Evolutionary conservation across 495 filamentous ascomycete genomes (phyloP).

Genomic region (Bryoglossum gracile): DNA sequence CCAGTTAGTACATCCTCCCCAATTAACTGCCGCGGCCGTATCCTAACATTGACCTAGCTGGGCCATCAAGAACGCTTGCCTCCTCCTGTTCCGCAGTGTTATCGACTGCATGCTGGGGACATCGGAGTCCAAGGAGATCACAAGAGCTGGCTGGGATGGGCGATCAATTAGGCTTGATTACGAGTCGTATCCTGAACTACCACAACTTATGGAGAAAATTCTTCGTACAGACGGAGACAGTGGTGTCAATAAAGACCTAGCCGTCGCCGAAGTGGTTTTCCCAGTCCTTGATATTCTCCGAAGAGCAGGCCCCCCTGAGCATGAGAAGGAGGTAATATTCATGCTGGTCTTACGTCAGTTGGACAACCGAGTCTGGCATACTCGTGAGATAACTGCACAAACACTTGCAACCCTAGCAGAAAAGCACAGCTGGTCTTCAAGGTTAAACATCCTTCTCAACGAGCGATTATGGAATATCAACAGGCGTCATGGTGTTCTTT

Average conservation of each 20-base stretch:
- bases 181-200: conserved; percentile 63
- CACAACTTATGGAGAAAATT: conserved; percentile 59
- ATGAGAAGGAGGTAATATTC: conserved; percentile 36
- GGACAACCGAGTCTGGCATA: conserved; percentile 74
- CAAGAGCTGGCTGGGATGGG: conserved; percentile 44
- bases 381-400: conserved; percentile 83
- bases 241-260: conserved; percentile 21
- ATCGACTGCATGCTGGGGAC: conserved; percentile 69
- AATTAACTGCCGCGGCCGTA: conserved; percentile 21
- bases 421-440: conserved; percentile 40
- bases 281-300: conserved; percentile 81
- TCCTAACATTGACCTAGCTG: conserved; percentile 55
- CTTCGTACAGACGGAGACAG: conserved; percentile 36
- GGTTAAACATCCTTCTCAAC: conserved; percentile 42
- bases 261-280: conserved; percentile 67
- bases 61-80: conserved; percentile 87
- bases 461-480: conserved; percentile 28
- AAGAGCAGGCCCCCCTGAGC: conserved; percentile 48
- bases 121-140: conserved; percentile 44
- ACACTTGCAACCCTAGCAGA: conserved; percentile 63
- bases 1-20: background rate
- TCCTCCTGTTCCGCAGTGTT: conserved; percentile 80
- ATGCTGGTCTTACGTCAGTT: conserved; percentile 48
- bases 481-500: conserved; percentile 62
- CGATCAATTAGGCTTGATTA: conserved; percentile 50